Percentiles rank a stretch among this genome's conserved stretches.
These are phyloP conservation scores for Laguncularia racemosa DNA, from an alignment of 345 rosid genomes.

Conservation along the genomic window DNA sequence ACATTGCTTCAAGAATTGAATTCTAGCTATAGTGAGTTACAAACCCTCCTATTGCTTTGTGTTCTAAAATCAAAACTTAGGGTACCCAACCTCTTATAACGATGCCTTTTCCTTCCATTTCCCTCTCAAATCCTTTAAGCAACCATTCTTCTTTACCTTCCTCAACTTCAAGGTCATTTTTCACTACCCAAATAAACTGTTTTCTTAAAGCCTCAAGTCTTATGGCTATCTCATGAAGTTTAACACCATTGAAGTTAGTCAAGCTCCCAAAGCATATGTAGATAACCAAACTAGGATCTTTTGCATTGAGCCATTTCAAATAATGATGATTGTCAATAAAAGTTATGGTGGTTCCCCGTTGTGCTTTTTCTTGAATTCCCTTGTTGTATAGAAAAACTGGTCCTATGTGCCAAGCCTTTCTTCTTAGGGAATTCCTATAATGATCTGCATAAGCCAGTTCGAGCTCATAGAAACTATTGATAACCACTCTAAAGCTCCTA, in stretches of 20 bases:
- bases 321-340: slow-evolving; percentile 24
- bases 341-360: slow-evolving; percentile 17
- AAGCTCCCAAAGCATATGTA: slow-evolving; percentile 49
- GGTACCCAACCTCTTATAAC: slow-evolving; percentile 47
- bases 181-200: slow-evolving; percentile 49
- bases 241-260: slow-evolving; percentile 15
- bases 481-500: slow-evolving; percentile 21
- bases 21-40: slow-evolving; percentile 41
- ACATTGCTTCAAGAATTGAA: slow-evolving; percentile 22
- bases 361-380: slow-evolving; percentile 28
- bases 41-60: slow-evolving; percentile 27
- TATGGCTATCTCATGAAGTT: slow-evolving; percentile 35
- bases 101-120: slow-evolving; percentile 27
- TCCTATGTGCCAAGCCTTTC: slow-evolving; percentile 17
- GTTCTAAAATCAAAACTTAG: slow-evolving; percentile 26
- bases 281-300: slow-evolving; percentile 35
- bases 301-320: slow-evolving; percentile 47
- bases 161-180: slow-evolving; percentile 15
- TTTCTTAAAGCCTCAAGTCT: slow-evolving; percentile 45
- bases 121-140: slow-evolving; percentile 37
- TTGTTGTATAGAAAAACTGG: slow-evolving; percentile 28
- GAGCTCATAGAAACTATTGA: slow-evolving; percentile 36
- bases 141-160: slow-evolving; percentile 33
- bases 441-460: slow-evolving; percentile 26
- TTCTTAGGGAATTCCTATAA: slow-evolving; percentile 9